Conservation (phyloP, 169 alveolate species). For the Cryptosporidium andersoni region DNA sequence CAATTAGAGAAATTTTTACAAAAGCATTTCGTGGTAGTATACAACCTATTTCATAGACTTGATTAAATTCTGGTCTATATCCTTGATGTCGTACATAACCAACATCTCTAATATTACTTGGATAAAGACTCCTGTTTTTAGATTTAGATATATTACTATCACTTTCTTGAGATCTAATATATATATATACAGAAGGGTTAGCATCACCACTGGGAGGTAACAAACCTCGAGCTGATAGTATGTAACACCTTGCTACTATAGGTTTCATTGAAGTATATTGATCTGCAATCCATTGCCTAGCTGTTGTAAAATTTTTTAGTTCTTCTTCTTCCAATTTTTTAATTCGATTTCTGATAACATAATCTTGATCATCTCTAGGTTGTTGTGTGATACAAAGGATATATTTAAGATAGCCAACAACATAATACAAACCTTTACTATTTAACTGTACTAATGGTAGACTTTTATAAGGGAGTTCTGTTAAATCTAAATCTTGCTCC, state of each 20-base stretch:
- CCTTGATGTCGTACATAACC: slow-evolving; percentile 83
- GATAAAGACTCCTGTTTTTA: slow-evolving; percentile 68
- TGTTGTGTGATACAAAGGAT: slow-evolving; percentile 79
- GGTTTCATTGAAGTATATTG: slow-evolving; percentile 56
- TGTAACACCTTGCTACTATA: slow-evolving; percentile 84
- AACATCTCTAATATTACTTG: slow-evolving; percentile 80
- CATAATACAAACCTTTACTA: slow-evolving; percentile 87
- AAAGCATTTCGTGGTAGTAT: slow-evolving; percentile 87
- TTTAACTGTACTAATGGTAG: slow-evolving; percentile 86
- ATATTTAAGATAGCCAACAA: slow-evolving; percentile 86
- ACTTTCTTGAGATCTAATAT: slow-evolving; percentile 80
- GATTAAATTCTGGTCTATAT: slow-evolving; percentile 86
- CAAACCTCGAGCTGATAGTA: slow-evolving; percentile 87
- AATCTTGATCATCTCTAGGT: slow-evolving; percentile 26
- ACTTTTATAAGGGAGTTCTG: slow-evolving; percentile 84
- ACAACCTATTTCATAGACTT: slow-evolving; percentile 85
- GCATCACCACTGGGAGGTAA: slow-evolving; percentile 84
- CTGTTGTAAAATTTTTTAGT: slow-evolving; percentile 46
- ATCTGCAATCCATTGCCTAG: slow-evolving; percentile 70
- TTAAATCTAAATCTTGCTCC: slow-evolving; percentile 83
- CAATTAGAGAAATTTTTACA: slow-evolving; percentile 84
- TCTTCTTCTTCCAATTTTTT: slow-evolving; percentile 29
- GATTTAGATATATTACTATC: slow-evolving; percentile 75
- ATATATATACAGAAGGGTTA: slow-evolving; percentile 80
- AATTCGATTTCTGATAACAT: slow-evolving; percentile 7